Evolutionary conservation across 2,329 filamentous ascomycete species (phyloP).

Genomic region (Zalaria sp.): DNA sequence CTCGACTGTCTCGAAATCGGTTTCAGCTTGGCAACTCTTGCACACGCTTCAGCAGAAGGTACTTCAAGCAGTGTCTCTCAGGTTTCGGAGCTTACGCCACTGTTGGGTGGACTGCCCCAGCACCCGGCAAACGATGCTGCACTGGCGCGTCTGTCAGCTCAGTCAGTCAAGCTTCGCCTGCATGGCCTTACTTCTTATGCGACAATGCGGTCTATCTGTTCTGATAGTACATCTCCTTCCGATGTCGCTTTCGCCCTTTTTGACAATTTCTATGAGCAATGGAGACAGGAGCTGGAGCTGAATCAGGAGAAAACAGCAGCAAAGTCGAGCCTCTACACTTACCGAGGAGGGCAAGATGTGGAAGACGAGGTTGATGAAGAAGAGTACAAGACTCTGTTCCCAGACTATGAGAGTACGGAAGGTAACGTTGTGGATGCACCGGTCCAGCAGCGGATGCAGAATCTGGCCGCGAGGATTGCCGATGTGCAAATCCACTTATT

Average conservation of each 20-base stretch:
- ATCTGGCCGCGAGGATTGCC: slow-evolving; percentile 11
- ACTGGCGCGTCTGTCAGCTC: slow-evolving; percentile 1
- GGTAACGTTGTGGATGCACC: not conserved
- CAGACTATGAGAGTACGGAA: slow-evolving; percentile 49
- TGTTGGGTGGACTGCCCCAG: slow-evolving; percentile 2
- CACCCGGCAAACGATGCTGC: not conserved
- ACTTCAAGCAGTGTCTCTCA: not conserved
- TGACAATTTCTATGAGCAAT: slow-evolving; percentile 54
- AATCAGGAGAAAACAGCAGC: slow-evolving; percentile 64
- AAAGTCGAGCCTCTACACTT: slow-evolving; percentile 68
- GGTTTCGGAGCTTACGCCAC: slow-evolving; percentile 1
- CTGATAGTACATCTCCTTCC: not conserved
- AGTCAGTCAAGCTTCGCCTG: slow-evolving; percentile 2
- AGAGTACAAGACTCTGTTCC: slow-evolving; percentile 71
- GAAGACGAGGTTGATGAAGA: slow-evolving; percentile 60
- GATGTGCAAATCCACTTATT: slow-evolving; percentile 10
- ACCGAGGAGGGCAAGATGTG: slow-evolving; percentile 63
- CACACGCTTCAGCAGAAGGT: not conserved
- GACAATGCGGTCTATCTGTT: slow-evolving; percentile 1
- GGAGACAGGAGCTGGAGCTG: slow-evolving; percentile 60
- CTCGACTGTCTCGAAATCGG: slow-evolving; percentile 68
- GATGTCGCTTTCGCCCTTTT: slow-evolving; percentile 2
- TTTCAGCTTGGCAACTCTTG: slow-evolving; percentile 3
- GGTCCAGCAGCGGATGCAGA: slow-evolving; percentile 7
- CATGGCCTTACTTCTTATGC: slow-evolving; percentile 3